Conservation (phyloP, 2,329 filamentous ascomycete genomes). For the Talaromyces sp. region DNA sequence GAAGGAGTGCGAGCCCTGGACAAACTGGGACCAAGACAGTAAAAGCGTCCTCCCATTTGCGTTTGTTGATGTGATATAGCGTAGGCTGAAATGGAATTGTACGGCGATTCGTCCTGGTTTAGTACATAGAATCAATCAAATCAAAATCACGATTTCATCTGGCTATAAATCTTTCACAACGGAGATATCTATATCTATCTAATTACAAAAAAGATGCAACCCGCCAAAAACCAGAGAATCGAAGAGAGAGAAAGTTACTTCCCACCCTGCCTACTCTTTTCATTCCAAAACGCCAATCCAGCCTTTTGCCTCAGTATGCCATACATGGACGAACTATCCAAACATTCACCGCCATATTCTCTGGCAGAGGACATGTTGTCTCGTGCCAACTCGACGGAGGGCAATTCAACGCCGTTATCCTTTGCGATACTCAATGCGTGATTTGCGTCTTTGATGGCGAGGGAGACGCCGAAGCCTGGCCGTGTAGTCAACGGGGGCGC, state of each 20-base stretch:
- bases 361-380: conserved; percentile 39
- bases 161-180: neutral
- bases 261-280: conserved; percentile 32
- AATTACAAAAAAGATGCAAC: neutral
- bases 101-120: neutral
- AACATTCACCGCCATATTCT: conserved; percentile 38
- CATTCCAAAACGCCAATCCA: conserved; percentile 40
- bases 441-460: conserved; percentile 40
- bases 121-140: conserved; percentile 19
- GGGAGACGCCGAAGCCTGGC: conserved; percentile 39
- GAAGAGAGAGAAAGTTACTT: conserved; percentile 3
- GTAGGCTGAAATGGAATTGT: conserved; percentile 11
- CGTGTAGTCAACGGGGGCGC: conserved; percentile 38
- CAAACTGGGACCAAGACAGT: conserved; percentile 85
- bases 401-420: conserved; percentile 33
- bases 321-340: conserved; percentile 43
- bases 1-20: conserved; percentile 80
- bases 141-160: conserved; percentile 12
- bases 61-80: conserved; percentile 18
- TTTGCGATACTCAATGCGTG: conserved; percentile 37
- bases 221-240: neutral
- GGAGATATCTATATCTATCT: conserved; percentile 1
- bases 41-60: neutral
- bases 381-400: conserved; percentile 35
- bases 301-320: conserved; percentile 38